Base-by-base conservation (phyloP, 345 rosid species). In the Citrus medica region DNA sequence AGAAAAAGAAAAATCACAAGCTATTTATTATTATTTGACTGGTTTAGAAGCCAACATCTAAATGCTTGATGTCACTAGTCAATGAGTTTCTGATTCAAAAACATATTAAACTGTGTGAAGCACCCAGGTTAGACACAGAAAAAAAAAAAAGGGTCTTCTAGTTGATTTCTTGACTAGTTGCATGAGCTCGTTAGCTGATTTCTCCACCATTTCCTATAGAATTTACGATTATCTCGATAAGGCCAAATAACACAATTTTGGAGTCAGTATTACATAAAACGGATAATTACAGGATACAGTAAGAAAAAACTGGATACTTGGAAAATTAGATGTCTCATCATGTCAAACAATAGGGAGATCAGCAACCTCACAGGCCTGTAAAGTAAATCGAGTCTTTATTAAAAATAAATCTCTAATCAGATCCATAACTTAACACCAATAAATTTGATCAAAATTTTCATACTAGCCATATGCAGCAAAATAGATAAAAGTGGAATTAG, bases 401-500 rank as follows among this genome's bases (percentile, higher is more conserved):
- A 27, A 58, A 58, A 10, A 38, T 12, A 13, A 14, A 30, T 69
- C 55, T 77, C 40, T 25, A 55, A 35, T 38, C 16, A 21, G 59
- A n/a, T 25, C 13, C 46, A 58, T 28, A 40, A 59, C 33, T 16
- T 25, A 51, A 69, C 14, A 69, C 75, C 24, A 53, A 48, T 14
- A 30, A 59, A 32, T 17, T 58, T 33, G 12, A 58, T 67, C 59
- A 78, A 22, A 72, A 55, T 30, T 53, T 76, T 53, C 71, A 35
- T 12, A n/a, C 64, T n/a, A 77, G 40, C 59, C 72, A 69, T 37
- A 51, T 77, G 46, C 46, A 78, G 35, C 25, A 60, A 73, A 73
- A 69, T 59, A 38, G 24, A 75, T 30, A 19, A 38, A 60, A 69
- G 63, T 30, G 35, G 32, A 48, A 55, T 28, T 65, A 63, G 67